Conservation (phyloP, 2,329 filamentous ascomycete genomes). For the Aureobasidium leucospermi region DNA sequence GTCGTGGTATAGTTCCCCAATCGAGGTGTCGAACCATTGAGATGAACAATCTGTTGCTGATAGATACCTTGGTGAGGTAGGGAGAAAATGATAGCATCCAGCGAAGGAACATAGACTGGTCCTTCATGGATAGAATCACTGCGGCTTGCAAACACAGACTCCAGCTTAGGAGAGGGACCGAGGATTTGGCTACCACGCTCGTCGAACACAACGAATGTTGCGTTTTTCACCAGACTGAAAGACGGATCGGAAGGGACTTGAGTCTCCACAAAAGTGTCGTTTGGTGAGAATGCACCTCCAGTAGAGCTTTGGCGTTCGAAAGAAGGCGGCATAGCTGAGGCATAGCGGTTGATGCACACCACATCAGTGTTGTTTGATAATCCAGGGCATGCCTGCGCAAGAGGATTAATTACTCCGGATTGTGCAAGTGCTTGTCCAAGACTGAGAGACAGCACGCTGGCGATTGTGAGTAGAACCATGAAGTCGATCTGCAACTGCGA, state of each 20-base stretch:
- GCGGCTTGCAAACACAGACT: conserved; percentile 33
- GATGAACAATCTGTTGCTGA: conserved; percentile 31
- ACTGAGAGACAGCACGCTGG: background rate
- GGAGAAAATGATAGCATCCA: conserved; percentile 36
- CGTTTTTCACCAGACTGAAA: conserved; percentile 22
- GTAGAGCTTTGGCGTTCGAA: conserved; percentile 14
- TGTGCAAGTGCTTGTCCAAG: conserved; percentile 8
- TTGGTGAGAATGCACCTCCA: background rate
- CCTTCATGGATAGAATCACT: conserved; percentile 35
- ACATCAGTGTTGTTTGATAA: conserved; percentile 14
- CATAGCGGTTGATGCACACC: conserved; percentile 19
- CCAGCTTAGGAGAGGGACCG: conserved; percentile 30
- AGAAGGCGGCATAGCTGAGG: conserved; percentile 17
- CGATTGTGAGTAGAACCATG: background rate
- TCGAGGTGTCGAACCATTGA: conserved; percentile 37
- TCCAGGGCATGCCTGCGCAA: conserved; percentile 16
- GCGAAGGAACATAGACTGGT: conserved; percentile 34
- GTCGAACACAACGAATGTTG: conserved; percentile 31
- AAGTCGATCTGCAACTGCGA: background rate
- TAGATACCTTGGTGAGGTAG: conserved; percentile 30
- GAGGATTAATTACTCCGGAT: conserved; percentile 8
- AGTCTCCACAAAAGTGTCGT: conserved; percentile 19
- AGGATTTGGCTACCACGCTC: conserved; percentile 31
- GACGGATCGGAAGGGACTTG: conserved; percentile 25
- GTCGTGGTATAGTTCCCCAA: conserved; percentile 33